Percentiles rank a stretch among this genome's conserved stretches.
Conservation (phyloP, 106 monocot species). For the Iris macrosiphon region DNA sequence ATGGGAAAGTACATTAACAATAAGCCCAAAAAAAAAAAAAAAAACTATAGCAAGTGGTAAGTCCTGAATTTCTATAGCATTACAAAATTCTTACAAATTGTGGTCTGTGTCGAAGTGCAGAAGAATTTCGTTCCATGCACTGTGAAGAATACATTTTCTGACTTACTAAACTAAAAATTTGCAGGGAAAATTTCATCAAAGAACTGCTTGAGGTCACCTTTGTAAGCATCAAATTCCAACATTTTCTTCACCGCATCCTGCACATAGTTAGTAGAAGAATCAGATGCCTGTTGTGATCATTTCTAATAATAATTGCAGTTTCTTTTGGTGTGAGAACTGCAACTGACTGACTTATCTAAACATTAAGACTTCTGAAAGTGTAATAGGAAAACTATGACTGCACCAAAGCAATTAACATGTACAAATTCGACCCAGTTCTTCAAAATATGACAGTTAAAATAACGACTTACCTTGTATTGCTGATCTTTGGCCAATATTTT, state of each 20-base stretch:
- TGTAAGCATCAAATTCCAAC: slow-evolving; percentile 38
- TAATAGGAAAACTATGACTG: neutral
- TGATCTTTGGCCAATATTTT: slow-evolving; percentile 59
- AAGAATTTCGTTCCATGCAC: too few relatives aligned
- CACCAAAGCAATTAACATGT: neutral
- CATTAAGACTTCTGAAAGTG: too few relatives aligned
- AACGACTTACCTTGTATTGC: slow-evolving; percentile 52
- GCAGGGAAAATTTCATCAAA: slow-evolving; percentile 33
- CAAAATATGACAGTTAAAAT: neutral
- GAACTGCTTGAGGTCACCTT: slow-evolving; percentile 39
- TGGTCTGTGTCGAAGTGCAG: too few relatives aligned
- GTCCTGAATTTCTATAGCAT: too few relatives aligned
- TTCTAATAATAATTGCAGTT: neutral
- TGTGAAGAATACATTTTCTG: neutral
- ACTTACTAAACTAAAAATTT: neutral
- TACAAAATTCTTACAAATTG: too few relatives aligned
- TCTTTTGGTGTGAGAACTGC: too few relatives aligned
- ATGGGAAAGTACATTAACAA: too few relatives aligned
- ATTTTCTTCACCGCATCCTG: slow-evolving; percentile 46
- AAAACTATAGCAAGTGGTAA: too few relatives aligned
- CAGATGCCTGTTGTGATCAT: neutral
- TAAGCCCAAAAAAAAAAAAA: too few relatives aligned
- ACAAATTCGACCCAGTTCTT: neutral
- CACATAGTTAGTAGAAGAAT: slow-evolving; percentile 7
- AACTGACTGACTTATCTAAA: too few relatives aligned